A percentile compares a stretch with the other conserved stretches of the same genome.
Evolutionary conservation across 2,329 filamentous ascomycete genomes (phyloP).

Genomic region (Aspergillus hiratsukae): DNA sequence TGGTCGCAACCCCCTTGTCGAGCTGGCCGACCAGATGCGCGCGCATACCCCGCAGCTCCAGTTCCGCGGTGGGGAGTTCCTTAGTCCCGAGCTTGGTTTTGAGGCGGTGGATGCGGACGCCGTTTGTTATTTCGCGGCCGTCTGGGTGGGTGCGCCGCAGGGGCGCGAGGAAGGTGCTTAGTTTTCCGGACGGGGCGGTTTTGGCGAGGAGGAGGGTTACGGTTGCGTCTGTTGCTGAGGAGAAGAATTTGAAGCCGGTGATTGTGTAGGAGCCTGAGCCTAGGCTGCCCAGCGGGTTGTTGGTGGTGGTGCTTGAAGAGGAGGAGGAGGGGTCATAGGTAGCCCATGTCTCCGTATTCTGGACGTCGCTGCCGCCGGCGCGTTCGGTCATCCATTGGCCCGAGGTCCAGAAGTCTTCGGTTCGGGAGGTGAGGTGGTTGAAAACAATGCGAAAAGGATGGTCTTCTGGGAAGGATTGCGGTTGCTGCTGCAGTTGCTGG

Average conservation of each 20-base stretch:
- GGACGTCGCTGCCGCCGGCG: conserved; percentile 33
- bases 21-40: conserved; percentile 63
- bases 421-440: conserved; percentile 18
- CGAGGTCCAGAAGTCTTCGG: conserved; percentile 30
- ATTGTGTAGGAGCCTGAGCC: conserved; percentile 41
- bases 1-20: conserved; percentile 64
- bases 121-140: conserved; percentile 52
- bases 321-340: conserved; percentile 23
- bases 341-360: conserved; percentile 32
- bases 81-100: conserved; percentile 71
- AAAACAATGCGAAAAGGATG: conserved; percentile 10
- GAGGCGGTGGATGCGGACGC: conserved; percentile 61
- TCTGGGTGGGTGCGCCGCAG: conserved; percentile 42
- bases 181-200: conserved; percentile 45
- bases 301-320: neutral
- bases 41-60: conserved; percentile 60
- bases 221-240: conserved; percentile 60
- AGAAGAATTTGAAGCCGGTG: conserved; percentile 69
- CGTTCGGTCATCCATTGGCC: conserved; percentile 40
- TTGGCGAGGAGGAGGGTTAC: conserved; percentile 63
- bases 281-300: neutral
- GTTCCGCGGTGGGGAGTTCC: conserved; percentile 66
- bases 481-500: conserved; percentile 9
- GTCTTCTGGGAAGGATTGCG: neutral
- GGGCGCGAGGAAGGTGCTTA: conserved; percentile 63